phyloP scores from a whole-genome alignment of 177 flowering plant genomes.

The Viscum album region DNA sequence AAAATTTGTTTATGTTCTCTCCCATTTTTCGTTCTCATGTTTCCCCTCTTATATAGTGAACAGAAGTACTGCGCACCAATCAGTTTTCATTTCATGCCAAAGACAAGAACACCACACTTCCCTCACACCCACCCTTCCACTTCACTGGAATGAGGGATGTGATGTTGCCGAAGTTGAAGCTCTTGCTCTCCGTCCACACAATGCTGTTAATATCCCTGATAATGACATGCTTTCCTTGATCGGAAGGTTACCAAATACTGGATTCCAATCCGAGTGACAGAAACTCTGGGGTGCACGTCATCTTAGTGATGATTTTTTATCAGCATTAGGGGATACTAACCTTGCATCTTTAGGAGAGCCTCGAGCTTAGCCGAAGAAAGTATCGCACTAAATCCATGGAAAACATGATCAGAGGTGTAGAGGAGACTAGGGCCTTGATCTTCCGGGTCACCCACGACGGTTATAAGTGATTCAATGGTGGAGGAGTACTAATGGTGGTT shows the following conservation, averaged over 20 bases:
- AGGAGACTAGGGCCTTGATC: too few species aligned
- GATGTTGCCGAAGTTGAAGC: constrained; percentile 36
- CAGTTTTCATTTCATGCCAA: constrained; percentile 56
- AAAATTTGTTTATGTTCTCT: too few species aligned
- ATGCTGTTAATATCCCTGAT: constrained; percentile 76
- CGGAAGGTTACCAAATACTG: constrained; percentile 21
- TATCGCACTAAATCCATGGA: constrained; percentile 58
- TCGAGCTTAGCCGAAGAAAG: constrained; percentile 37
- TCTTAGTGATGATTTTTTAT: constrained; percentile 48
- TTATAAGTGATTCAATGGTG: too few species aligned
- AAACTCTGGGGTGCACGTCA: constrained; percentile 66
- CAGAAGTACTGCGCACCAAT: constrained; percentile 66
- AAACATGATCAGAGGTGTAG: constrained; percentile 53
- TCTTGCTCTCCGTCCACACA: constrained; percentile 67
- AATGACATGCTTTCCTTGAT: constrained; percentile 31
- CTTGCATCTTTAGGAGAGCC: constrained; percentile 31
- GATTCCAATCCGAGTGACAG: constrained; percentile 35
- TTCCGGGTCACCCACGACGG: too few species aligned
- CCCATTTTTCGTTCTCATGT: too few species aligned
- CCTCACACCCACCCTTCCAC: constrained; percentile 65
- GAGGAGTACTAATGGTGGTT: too few species aligned
- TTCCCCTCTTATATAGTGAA: too few species aligned
- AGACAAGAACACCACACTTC: constrained; percentile 36
- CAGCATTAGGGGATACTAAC: constrained; percentile 48
- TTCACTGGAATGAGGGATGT: constrained; percentile 44